A percentile compares a stretch with the other conserved stretches of the same genome.
phyloP scores from a whole-genome alignment of 2,329 filamentous ascomycete genomes.

The Ceratocystis smalleyi region DNA sequence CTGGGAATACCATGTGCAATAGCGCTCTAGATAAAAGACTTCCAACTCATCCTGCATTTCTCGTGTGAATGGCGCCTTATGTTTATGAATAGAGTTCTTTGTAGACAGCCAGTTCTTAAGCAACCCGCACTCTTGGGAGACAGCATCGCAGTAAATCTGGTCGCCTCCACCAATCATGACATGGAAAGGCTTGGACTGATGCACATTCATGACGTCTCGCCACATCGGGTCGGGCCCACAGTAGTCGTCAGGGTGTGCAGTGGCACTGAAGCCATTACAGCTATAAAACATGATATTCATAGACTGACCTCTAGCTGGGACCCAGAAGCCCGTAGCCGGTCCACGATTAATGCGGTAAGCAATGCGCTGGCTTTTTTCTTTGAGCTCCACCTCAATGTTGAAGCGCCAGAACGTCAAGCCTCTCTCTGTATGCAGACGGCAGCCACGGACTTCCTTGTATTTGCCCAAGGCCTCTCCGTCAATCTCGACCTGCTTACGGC shows the following conservation, averaged over 20 bases:
- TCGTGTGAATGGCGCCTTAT: conserved; percentile 57
- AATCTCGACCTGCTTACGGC: conserved; percentile 35
- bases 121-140: conserved; percentile 55
- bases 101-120: conserved; percentile 77
- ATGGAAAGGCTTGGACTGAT: conserved; percentile 85
- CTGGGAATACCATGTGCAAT: conserved; percentile 91
- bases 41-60: conserved; percentile 85
- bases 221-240: conserved; percentile 91
- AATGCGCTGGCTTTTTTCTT: conserved; percentile 62
- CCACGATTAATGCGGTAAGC: conserved; percentile 92
- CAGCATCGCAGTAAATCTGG: conserved; percentile 87
- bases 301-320: conserved; percentile 63
- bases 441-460: conserved; percentile 68
- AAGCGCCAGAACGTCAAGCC: conserved; percentile 96
- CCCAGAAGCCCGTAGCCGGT: conserved; percentile 83
- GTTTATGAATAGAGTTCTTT: conserved; percentile 65
- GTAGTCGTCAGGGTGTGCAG: conserved; percentile 61
- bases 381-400: conserved; percentile 82
- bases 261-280: conserved; percentile 86
- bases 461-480: conserved; percentile 73
- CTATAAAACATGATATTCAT: conserved; percentile 99
- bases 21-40: conserved; percentile 71
- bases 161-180: conserved; percentile 97
- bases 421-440: conserved; percentile 67
- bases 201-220: conserved; percentile 85